phyloP scores from a whole-genome alignment of 2,329 filamentous ascomycete genomes.

The Colletotrichum camelliae region DNA sequence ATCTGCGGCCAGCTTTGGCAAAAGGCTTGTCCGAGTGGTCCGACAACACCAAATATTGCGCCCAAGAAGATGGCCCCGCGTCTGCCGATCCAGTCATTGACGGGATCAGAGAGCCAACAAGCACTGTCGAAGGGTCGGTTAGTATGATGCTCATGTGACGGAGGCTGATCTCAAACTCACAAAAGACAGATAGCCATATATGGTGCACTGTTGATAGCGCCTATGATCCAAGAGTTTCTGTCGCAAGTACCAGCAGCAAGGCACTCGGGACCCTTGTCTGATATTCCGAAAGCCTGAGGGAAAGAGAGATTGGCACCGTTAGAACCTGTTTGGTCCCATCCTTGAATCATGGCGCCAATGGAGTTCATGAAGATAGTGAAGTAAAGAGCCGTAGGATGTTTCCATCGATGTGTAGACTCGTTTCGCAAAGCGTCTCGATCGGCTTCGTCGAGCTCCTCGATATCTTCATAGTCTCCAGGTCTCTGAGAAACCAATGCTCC shows the following conservation, averaged over 20 bases:
- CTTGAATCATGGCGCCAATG: constrained; percentile 59
- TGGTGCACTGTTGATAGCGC: constrained; percentile 60
- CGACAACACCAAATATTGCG: constrained; percentile 65
- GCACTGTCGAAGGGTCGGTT: background rate
- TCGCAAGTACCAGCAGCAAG: constrained; percentile 39
- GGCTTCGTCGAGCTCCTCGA: constrained; percentile 48
- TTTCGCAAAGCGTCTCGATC: constrained; percentile 46
- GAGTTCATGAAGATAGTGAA: constrained; percentile 56
- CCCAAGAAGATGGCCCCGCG: constrained; percentile 69
- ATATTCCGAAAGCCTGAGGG: constrained; percentile 50
- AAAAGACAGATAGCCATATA: constrained; percentile 34
- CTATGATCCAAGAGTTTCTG: constrained; percentile 64
- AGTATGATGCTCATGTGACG: background rate
- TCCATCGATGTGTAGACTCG: constrained; percentile 55
- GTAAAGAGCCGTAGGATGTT: constrained; percentile 52
- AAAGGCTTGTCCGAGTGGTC: constrained; percentile 65
- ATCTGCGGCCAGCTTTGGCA: constrained; percentile 65
- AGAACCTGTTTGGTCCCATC: constrained; percentile 52
- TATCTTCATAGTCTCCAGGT: constrained; percentile 50
- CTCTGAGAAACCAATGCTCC: constrained; percentile 58
- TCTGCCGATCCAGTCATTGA: constrained; percentile 64
- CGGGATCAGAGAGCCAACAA: constrained; percentile 66
- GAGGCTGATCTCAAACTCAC: background rate
- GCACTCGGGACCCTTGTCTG: constrained; percentile 38
- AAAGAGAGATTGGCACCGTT: constrained; percentile 57